Evolutionary conservation across 2,329 filamentous ascomycete genomes (phyloP), one percentile per base, ranked within the genome.

Genomic region (Fusarium ambrosium): DNA sequence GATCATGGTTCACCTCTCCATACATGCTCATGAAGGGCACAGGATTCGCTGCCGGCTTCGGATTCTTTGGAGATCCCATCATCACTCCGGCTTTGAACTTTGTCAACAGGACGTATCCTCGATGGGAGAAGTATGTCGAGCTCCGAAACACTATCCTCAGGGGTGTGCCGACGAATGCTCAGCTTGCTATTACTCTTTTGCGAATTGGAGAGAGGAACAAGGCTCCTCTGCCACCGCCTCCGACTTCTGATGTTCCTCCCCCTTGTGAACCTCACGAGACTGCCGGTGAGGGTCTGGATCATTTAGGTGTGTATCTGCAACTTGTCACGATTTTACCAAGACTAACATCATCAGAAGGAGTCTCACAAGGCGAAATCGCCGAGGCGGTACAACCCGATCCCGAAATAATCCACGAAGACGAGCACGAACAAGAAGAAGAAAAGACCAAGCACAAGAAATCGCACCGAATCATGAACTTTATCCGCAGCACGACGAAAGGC

Each of bases 101-200:
- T 75, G 82, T 94, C 32, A 92, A 94, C 81, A 84, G 83, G 16
- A 86, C 86, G 8, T 88, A 91, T 75, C 94, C 94, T 1, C 85
- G 92, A 75, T 97, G 94, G 94, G 88, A 94, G 78, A 93, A 92
- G 75, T 85, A 94, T 8, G 85, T 96, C 18, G 92, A 95, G 77
- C 83, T 95, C 13, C 89, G 92, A 59, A 95, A 95, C 76, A 94
- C 93, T 0, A 81, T 97, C 1, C 89, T 97, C 61, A 94, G 93
- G 79, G 94, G 94, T 3, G 92, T 97, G 0, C 95, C 95, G 1
- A 97, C 94, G 2, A 97, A 97, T 79, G 94, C 94, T 4, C 95
- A 97, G 79, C 89, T 97, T 20, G 92, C 94, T 0, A 85, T 97
- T 32, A 97, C 94, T 0, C 87, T 97, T 2, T 89, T 97, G 13